These are phyloP conservation scores for Atkinsonella texensis DNA, from an alignment of 2,329 filamentous ascomycete species.

Conservation along the genomic window DNA sequence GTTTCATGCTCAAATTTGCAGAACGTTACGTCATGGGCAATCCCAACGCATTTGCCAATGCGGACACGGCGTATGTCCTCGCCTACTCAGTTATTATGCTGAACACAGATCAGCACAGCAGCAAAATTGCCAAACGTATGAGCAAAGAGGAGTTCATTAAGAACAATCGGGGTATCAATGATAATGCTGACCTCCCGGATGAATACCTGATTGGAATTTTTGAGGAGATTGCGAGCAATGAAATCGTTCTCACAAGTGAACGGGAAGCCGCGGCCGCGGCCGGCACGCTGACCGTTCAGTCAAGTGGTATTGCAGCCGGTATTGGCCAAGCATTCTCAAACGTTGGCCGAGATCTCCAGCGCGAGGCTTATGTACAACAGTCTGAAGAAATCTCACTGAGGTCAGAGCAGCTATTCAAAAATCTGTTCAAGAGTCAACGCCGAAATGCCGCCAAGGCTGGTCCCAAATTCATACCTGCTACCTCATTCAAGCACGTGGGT, in stretches of 20 bases:
- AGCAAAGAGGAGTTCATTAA: constrained; percentile 96
- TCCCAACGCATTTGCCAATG: constrained; percentile 94
- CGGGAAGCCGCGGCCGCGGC: constrained; percentile 77
- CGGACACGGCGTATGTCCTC: constrained; percentile 92
- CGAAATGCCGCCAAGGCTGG: constrained; percentile 60
- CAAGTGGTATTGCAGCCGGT: constrained; percentile 59
- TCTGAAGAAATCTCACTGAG: constrained; percentile 78
- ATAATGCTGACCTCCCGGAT: constrained; percentile 82
- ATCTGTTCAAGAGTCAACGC: constrained; percentile 78
- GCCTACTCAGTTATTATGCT: constrained; percentile 95
- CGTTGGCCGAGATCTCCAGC: constrained; percentile 79
- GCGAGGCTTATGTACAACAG: constrained; percentile 87
- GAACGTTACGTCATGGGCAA: constrained; percentile 92
- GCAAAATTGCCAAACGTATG: constrained; percentile 76
- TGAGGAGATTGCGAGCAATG: constrained; percentile 81
- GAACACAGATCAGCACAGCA: constrained; percentile 91
- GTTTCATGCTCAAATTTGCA: constrained; percentile 98
- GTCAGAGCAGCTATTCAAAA: constrained; percentile 81
- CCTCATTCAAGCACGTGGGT: constrained; percentile 86
- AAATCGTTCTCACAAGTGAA: constrained; percentile 91
- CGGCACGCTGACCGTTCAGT: constrained; percentile 46
- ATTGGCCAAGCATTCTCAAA: constrained; percentile 85
- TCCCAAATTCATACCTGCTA: constrained; percentile 77
- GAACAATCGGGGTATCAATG: constrained; percentile 97
- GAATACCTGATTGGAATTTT: constrained; percentile 85